A percentile compares a stretch with the other conserved stretches of the same genome.
Conservation (phyloP, 139 green algal genomes). For the Zygnema circumcarinatum region DNA sequence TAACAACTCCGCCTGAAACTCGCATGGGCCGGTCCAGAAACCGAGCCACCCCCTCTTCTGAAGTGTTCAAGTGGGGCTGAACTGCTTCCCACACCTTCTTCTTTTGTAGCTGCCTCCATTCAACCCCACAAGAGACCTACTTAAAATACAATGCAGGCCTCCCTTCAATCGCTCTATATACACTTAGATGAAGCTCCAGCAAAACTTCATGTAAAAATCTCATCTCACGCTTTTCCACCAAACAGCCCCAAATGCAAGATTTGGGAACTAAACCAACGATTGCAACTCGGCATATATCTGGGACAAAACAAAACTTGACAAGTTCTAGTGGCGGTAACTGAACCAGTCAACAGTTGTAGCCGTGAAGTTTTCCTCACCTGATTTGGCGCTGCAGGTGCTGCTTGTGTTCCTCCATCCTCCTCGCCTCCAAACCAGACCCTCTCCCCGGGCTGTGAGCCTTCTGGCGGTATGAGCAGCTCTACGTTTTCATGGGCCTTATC, state of each 20-base stretch:
- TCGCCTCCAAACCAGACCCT: constrained; percentile 75
- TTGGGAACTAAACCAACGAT: too few species aligned
- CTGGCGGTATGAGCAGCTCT: constrained; percentile 76
- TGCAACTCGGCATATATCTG: too few species aligned
- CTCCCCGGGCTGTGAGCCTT: constrained; percentile 73
- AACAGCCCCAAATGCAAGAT: too few species aligned
- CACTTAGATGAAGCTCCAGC: background rate
- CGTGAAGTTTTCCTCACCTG: too few species aligned
- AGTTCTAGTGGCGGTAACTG: too few species aligned
- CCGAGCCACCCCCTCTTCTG: constrained; percentile 49
- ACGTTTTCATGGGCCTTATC: constrained; percentile 77
- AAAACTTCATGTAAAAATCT: background rate
- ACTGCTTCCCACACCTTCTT: constrained; percentile 72
- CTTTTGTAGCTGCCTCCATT: constrained; percentile 63
- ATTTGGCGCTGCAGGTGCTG: constrained; percentile 36
- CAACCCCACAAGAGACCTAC: background rate
- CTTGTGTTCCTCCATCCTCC: constrained; percentile 42
- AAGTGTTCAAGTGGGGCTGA: constrained; percentile 63
- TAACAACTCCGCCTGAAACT: constrained; percentile 35
- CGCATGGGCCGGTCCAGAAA: constrained; percentile 47
- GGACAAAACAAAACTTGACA: too few species aligned
- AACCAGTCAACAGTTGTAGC: too few species aligned
- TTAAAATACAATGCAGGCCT: background rate
- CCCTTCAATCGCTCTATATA: background rate
- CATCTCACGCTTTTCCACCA: too few species aligned